A percentile compares a stretch with the other conserved stretches of the same genome.
Conservation (phyloP, 2,329 filamentous ascomycete species). For the Xylariaceae sp. region DNA sequence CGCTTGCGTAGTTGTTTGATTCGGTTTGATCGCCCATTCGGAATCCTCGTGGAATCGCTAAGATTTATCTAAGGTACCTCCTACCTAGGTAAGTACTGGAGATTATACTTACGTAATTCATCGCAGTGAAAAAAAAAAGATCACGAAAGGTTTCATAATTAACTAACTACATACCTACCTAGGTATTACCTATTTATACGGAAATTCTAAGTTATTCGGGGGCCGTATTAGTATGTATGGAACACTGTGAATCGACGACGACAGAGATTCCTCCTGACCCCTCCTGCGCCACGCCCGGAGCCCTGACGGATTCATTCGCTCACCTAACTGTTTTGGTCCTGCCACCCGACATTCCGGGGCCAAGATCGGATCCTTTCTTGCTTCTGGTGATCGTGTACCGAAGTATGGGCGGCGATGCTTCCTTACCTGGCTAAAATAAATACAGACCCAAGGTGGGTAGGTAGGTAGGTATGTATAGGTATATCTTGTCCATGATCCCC, state of each 20-base stretch:
- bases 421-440: constrained; percentile 24
- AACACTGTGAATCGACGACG: not conserved
- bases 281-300: constrained; percentile 6
- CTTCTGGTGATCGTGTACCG: constrained; percentile 25
- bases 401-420: constrained; percentile 28
- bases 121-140: no score
- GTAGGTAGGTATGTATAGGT: no score
- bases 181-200: no score
- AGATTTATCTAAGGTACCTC: not conserved
- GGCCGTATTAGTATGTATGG: not conserved
- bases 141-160: no score
- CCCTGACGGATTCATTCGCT: constrained; percentile 15
- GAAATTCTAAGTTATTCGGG: not conserved
- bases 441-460: no score
- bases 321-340: constrained; percentile 24
- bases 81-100: not conserved
- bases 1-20: no score
- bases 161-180: no score
- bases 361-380: constrained; percentile 24
- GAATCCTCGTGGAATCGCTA: not conserved
- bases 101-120: no score
- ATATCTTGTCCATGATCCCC: not conserved
- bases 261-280: not conserved
- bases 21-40: no score
- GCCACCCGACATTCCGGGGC: constrained; percentile 20